Base-by-base conservation (phyloP, 768 basidiomycete species). In the Plicaturopsis crispa region DNA sequence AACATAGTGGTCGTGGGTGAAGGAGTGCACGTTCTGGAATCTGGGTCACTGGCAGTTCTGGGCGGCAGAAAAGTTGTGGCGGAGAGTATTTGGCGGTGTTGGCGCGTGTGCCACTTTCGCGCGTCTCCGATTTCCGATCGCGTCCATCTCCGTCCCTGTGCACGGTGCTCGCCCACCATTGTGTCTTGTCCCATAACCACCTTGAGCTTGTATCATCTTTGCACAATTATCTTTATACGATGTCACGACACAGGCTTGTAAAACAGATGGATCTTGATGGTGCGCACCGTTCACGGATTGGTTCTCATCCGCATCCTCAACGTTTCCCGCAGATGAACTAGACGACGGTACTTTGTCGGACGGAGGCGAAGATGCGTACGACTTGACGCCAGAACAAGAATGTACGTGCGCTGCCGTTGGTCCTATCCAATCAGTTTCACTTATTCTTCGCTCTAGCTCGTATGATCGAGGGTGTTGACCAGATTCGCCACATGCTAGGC, bases 231-330 rank as follows among this genome's bases (percentile, higher is more conserved):
- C n/a, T n/a, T n/a, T n/a, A n/a, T n/a, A 59, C 38, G 41, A 91
- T 97, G 91, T 97, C 94, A 4, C 73, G 96, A 58, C 96, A 98
- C 62, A 80, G 92, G 54, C 75, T 82, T 61, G 70, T 97, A 46
- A 72, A 86, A 46, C 91, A 92, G 62, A 65, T 98, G 20, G 79
- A 96, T 57, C 66, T 96, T 30, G 67, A 77, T 41, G 82, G 85
- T 81, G 33, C 20, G 59, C 41, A 34, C 14, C 26, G 12, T 26
- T 16, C 14, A 16, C 7, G 17, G 34, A n/a, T 28, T 11, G 28
- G 22, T 30, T 4, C n/a, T 21, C 24, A 35, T 10, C 39, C 2
- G 19, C 24, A 35, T 34, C 41, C 38, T 39, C 43, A 33, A 38
- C 32, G 14, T 17, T 10, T 17, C 33, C 20, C 44, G n/a, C 49